Evolutionary conservation across 2,329 filamentous ascomycete genomes (phyloP), one percentile per base, ranked within the genome.

Genomic region (Aspergillus sclerotialis): DNA sequence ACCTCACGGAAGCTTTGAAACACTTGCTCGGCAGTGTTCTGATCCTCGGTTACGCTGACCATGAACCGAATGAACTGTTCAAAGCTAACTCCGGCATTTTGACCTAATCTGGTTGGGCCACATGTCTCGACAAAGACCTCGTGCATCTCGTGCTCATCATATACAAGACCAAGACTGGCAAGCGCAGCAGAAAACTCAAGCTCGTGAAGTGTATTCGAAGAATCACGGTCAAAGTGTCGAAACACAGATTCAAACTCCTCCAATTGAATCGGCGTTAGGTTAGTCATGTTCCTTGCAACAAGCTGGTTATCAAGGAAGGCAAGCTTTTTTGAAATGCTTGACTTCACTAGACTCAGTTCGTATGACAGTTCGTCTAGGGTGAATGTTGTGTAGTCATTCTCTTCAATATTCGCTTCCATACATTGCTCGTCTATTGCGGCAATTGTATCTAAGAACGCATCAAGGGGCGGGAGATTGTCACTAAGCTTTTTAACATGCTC

Each of bases 51-150:
- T 32, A 95, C 92, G 49, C 94, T 87, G 30, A 98, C 92, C 92
- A 98, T 98, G 72, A 98, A 98, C 25, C 86, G 81, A 59, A 98
- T 98, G 57, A 98, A 98, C 63, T 96, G 90, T 67, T 98, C 92
- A 56, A 98, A 98, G 4, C 85, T 92, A 33, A 98, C 92, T 45
- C 83, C 77, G 10, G 60, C 58, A 36, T 61, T 60, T 81, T 83
- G 45, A 70, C 76, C 23, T 79, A 87, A 40, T 36, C 61, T 49
- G 21, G 48, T 45, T 32, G 53, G 57, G 24, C 76, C 78, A 43
- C 85, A 89, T n/a, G 89, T 93, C 35, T 90, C 84, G 32, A 83
- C 56, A 64, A 95, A 98, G 50, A 90, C 90, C 34, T 90, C 82
- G 60, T 96, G 90, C 92, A 96, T 98, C 68, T 98, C 92, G 16